phyloP scores from a whole-genome alignment of 2,329 filamentous ascomycete genomes.

The Ophiocordyceps camponoti-rufipedis region DNA sequence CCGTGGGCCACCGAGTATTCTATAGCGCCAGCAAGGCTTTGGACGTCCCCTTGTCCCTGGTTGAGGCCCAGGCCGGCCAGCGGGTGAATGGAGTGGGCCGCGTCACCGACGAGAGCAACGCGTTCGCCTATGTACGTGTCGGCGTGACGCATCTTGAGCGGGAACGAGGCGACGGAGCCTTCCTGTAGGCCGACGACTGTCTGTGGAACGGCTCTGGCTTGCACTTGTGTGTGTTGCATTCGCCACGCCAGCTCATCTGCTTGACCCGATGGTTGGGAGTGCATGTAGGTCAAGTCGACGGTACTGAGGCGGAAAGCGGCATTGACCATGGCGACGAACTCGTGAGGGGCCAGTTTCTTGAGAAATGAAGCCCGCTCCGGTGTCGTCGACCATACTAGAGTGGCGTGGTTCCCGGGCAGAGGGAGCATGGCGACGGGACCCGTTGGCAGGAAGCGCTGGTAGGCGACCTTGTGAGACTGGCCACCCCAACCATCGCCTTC shows the following conservation, averaged over 20 bases:
- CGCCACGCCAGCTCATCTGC: conserved; percentile 75
- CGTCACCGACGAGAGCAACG: conserved; percentile 83
- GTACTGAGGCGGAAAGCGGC: conserved; percentile 72
- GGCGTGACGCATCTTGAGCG: conserved; percentile 80
- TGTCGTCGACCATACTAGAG: conserved; percentile 89
- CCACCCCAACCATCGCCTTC: conserved; percentile 39
- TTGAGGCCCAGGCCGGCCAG: conserved; percentile 91
- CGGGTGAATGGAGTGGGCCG: conserved; percentile 87
- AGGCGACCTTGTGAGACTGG: conserved; percentile 52
- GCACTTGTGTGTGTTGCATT: conserved; percentile 45
- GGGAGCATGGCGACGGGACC: conserved; percentile 86
- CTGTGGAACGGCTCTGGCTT: conserved; percentile 41
- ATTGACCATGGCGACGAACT: conserved; percentile 81
- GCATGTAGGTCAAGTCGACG: conserved; percentile 69
- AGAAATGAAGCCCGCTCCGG: conserved; percentile 60
- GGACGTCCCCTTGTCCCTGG: conserved; percentile 77
- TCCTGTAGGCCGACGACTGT: conserved; percentile 53
- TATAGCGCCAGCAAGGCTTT: conserved; percentile 58
- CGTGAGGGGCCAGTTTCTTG: conserved; percentile 51
- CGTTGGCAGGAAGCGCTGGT: conserved; percentile 85
- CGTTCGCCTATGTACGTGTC: conserved; percentile 82
- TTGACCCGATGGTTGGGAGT: conserved; percentile 40
- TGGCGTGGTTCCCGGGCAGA: conserved; percentile 64
- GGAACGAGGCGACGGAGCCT: conserved; percentile 73
- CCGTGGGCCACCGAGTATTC: conserved; percentile 63